phyloP scores from a whole-genome alignment of 164 flowering plant species.

The Vitis cinerea region DNA sequence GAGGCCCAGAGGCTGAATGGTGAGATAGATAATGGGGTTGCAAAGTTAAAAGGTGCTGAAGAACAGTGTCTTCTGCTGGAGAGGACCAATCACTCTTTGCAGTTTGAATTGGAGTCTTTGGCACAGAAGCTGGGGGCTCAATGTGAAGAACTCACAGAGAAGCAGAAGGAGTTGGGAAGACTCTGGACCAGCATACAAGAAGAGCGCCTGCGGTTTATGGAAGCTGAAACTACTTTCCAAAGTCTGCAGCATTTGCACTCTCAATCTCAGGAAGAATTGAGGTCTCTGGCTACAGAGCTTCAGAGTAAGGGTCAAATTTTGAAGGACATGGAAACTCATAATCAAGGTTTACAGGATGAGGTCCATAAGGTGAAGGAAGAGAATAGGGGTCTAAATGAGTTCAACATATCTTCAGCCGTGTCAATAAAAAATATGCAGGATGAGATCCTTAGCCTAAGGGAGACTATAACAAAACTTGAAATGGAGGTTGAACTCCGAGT shows the following conservation, averaged over 20 bases:
- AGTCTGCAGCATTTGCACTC: conserved; percentile 58
- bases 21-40: conserved; percentile 45
- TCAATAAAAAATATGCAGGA: conserved; percentile 51
- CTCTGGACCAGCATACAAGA: conserved; percentile 61
- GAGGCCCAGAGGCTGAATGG: conserved; percentile 43
- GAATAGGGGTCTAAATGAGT: conserved; percentile 46
- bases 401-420: conserved; percentile 42
- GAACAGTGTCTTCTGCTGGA: conserved; percentile 52
- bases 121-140: conserved; percentile 38
- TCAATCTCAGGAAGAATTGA: conserved; percentile 57
- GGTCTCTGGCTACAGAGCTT: conserved; percentile 44
- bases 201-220: conserved; percentile 51
- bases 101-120: conserved; percentile 46
- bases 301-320: conserved; percentile 36
- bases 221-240: conserved; percentile 70
- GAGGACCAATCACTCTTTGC: conserved; percentile 50
- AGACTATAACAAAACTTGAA: conserved; percentile 42
- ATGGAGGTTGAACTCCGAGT: conserved; percentile 57
- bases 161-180: conserved; percentile 61
- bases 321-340: conserved; percentile 34
- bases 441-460: conserved; percentile 45
- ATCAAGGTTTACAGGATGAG: conserved; percentile 40
- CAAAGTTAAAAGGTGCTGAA: conserved; percentile 54
- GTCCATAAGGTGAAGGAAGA: conserved; percentile 40
- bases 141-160: conserved; percentile 51